Evolutionary conservation across 176 grass and related monocot genomes (phyloP).

Genomic region (Lolium perenne): DNA sequence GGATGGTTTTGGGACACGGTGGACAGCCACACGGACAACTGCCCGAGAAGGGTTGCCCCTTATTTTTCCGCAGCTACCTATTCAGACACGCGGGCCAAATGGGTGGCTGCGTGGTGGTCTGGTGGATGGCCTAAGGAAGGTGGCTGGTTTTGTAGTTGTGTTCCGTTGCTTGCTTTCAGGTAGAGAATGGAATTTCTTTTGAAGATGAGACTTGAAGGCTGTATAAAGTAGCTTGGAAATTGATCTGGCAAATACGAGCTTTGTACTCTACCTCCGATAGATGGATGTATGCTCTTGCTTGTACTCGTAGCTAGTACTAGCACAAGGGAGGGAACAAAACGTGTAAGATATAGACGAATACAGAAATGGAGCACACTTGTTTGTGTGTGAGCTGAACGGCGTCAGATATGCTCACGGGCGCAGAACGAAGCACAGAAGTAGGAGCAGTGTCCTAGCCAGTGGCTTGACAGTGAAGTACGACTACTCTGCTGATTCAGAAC

Average conservation of each 20-base stretch:
- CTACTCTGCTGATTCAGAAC: neutral
- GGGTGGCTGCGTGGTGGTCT: too few species aligned
- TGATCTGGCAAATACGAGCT: neutral
- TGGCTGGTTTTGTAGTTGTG: neutral
- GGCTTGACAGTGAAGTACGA: neutral
- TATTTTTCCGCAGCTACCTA: too few species aligned
- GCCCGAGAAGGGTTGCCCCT: too few species aligned
- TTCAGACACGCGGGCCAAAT: too few species aligned
- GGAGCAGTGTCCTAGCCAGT: neutral
- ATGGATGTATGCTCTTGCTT: neutral
- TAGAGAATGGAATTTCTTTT: neutral
- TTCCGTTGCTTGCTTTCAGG: constrained; percentile 25
- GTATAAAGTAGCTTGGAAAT: constrained; percentile 30
- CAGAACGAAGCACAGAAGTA: neutral
- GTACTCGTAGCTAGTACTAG: neutral
- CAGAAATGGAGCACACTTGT: neutral
- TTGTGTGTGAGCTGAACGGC: neutral
- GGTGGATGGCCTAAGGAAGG: too few species aligned
- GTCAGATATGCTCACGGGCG: neutral
- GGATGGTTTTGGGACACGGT: too few species aligned
- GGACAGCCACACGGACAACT: too few species aligned
- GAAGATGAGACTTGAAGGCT: constrained; percentile 44
- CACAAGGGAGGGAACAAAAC: too few species aligned
- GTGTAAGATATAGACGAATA: too few species aligned
- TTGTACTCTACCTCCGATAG: neutral